Conservation (phyloP, 2,329 filamentous ascomycete species). For the Davidsoniella australis region DNA sequence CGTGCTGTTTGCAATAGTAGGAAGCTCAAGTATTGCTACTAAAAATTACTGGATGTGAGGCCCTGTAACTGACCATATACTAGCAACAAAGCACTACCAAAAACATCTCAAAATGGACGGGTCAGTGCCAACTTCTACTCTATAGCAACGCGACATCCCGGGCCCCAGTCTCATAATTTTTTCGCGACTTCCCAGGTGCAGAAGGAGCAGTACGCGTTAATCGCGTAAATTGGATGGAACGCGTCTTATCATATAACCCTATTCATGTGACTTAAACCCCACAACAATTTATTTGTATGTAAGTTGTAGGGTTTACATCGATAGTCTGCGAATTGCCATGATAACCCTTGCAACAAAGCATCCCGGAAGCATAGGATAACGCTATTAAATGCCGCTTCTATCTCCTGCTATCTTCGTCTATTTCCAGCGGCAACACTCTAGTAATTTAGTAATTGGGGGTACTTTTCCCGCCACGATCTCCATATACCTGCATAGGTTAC, state of each 20-base stretch:
- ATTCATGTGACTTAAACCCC: too few species aligned
- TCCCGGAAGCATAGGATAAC: background rate
- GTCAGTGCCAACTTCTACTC: too few species aligned
- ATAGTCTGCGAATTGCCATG: background rate
- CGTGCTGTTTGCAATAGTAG: too few species aligned
- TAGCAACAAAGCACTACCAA: too few species aligned
- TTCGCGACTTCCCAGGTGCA: background rate
- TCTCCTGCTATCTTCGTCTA: conserved; percentile 12
- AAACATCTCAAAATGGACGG: too few species aligned
- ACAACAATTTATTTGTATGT: too few species aligned
- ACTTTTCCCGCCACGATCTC: background rate
- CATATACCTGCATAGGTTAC: background rate
- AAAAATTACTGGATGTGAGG: too few species aligned
- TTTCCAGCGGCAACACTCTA: conserved; percentile 4
- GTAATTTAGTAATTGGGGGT: background rate
- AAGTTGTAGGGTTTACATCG: too few species aligned
- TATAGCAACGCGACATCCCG: conserved; percentile 6
- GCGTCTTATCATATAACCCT: conserved; percentile 3
- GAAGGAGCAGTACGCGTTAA: background rate
- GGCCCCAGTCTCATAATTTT: background rate
- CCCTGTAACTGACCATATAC: too few species aligned
- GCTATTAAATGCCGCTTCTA: background rate
- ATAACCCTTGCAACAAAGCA: background rate
- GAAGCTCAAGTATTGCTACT: too few species aligned
- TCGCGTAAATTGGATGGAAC: background rate